Evolutionary conservation across 345 rosid genomes (phyloP), one percentile per base, ranked within the genome.

Genomic region (Salix exigua): DNA sequence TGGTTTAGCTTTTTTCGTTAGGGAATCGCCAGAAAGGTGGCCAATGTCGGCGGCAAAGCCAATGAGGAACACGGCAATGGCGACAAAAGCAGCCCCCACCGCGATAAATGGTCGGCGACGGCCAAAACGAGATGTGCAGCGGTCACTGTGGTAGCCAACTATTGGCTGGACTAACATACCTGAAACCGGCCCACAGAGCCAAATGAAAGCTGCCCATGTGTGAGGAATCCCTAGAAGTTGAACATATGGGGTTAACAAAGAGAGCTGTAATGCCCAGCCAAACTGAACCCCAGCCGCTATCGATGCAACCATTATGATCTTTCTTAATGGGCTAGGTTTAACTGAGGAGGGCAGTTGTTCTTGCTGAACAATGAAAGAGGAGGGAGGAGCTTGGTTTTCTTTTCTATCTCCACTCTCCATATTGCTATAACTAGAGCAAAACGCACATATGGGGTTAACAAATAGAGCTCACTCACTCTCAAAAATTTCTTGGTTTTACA

Each of bases 241-340:
- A 4, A 91, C 94, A 74, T 95, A 95, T 0, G 97, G 99, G 19
- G 99, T 95, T 31, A 95, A 68, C 1, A 95, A 83, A 21, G 97
- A 95, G 13, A 95, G 89, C 75, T 95, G 99, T 1, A 95, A 76
- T 5, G 99, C 97, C 99, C 99, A 95, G 0, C 99, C 97, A 79
- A 95, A 95, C 77, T 95, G 97, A 58, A 95, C 73, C 7, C 99
- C 99, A 16, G 96, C 96, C 0, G 96, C 99, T 4, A 95, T 88
- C 2, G 99, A 83, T 4, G 99, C 83, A 19, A 95, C 96, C 62
- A 81, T 37, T 42, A 91, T 77, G 64, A 88, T 88, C 84, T 93
- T 88, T 77, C 82, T 75, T n/a, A 86, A 19, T 1, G 83, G 78
- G 64, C 62, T 55, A 2, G 81, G 42, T 2, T 26, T 21, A 21